Conservation (phyloP, 805 yeast genomes). For the Metschnikowia peoriensis region DNA sequence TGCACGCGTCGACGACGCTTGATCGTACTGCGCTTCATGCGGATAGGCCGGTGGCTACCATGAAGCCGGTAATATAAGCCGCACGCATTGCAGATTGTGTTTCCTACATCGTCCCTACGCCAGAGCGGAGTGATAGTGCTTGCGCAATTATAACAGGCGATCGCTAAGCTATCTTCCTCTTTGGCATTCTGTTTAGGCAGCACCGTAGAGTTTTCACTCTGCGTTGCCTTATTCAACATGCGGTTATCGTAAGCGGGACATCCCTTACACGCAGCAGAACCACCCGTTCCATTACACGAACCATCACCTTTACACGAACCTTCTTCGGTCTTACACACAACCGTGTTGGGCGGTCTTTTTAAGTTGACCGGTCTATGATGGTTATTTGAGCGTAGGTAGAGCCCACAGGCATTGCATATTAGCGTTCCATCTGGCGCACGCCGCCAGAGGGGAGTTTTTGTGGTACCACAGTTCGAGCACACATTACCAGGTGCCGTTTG, state of each 20-base stretch:
- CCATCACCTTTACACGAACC: conserved; percentile 78
- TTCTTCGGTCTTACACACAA: conserved; percentile 39
- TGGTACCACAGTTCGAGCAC: conserved; percentile 57
- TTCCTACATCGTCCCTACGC: conserved; percentile 80
- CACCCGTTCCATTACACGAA: conserved; percentile 86
- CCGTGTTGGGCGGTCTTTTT: conserved; percentile 55
- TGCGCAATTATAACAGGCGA: conserved; percentile 81
- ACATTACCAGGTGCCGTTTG: conserved; percentile 7
- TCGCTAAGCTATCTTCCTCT: conserved; percentile 48
- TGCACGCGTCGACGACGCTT: conserved; percentile 63
- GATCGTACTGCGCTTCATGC: conserved; percentile 69
- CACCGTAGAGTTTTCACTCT: conserved; percentile 7
- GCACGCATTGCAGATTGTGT: conserved; percentile 87
- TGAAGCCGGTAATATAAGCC: conserved; percentile 75
- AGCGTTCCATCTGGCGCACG: conserved; percentile 55
- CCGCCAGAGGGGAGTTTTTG: conserved; percentile 59
- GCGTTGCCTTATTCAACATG: conserved; percentile 28
- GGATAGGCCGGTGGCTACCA: conserved; percentile 73
- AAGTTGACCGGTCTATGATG: conserved; percentile 65
- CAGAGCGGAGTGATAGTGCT: conserved; percentile 85
- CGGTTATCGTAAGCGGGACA: conserved; percentile 84
- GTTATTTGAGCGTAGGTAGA: conserved; percentile 57
- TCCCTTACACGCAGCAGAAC: conserved; percentile 72
- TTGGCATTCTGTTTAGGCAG: conserved; percentile 10
- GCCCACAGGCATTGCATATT: conserved; percentile 60